These are phyloP conservation scores for Penicillium cinerascens DNA, from an alignment of 495 filamentous ascomycete species.

Conservation along the genomic window DNA sequence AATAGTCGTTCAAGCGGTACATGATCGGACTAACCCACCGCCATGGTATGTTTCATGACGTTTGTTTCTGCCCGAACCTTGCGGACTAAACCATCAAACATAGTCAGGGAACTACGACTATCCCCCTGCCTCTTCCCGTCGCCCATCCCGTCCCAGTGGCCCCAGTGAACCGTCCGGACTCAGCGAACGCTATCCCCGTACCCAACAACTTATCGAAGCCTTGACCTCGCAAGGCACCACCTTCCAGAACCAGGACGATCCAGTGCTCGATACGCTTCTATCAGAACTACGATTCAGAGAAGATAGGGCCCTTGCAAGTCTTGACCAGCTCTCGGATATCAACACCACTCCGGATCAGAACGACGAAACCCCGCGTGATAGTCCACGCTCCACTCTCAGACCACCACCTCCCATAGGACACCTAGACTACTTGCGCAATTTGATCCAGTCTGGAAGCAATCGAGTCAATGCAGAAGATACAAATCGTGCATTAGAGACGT, in stretches of 20 bases:
- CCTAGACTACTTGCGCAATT: slow-evolving; percentile 39
- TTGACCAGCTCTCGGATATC: not conserved
- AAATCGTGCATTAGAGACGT: slow-evolving; percentile 34
- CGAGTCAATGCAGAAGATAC: slow-evolving; percentile 40
- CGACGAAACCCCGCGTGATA: slow-evolving; percentile 5
- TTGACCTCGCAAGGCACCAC: not conserved
- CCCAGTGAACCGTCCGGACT: slow-evolving; percentile 9
- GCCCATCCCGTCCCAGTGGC: slow-evolving; percentile 21
- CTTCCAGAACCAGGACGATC: not conserved
- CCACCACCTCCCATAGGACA: not conserved
- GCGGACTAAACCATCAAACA: not conserved
- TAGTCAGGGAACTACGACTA: slow-evolving; percentile 61
- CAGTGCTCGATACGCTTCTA: not conserved
- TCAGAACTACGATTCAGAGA: not conserved
- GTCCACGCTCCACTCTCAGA: slow-evolving; percentile 9
- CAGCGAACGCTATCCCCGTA: slow-evolving; percentile 5
- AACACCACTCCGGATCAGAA: not conserved
- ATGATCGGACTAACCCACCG: slow-evolving; percentile 12
- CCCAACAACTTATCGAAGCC: slow-evolving; percentile 5
- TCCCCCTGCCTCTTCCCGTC: slow-evolving; percentile 47
- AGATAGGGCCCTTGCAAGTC: not conserved
- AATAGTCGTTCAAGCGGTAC: slow-evolving; percentile 4
- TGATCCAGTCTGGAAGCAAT: slow-evolving; percentile 36
- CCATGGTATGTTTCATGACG: slow-evolving; percentile 22
- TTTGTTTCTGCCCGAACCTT: slow-evolving; percentile 1